These are phyloP conservation scores for Penicillium psychrofluorescens DNA, from an alignment of 495 filamentous ascomycete species.

Conservation along the genomic window DNA sequence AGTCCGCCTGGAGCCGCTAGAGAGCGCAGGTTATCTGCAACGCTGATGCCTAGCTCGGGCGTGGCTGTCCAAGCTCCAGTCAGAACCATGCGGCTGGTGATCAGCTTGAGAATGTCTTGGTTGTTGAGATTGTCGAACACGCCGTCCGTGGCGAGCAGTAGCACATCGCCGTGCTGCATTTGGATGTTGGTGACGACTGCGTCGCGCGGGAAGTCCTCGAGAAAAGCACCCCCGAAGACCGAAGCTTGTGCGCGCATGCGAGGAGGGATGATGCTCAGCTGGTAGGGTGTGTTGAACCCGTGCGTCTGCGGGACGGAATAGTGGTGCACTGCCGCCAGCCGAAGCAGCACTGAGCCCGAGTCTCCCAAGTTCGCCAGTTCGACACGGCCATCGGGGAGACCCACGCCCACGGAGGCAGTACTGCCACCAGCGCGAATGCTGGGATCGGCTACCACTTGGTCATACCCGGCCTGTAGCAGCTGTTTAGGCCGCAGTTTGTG, in stretches of 20 bases:
- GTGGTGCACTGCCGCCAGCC: conserved; percentile 73
- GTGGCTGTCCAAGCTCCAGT: conserved; percentile 65
- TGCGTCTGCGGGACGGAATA: conserved; percentile 85
- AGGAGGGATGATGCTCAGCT: conserved; percentile 81
- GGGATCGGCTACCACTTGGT: conserved; percentile 65
- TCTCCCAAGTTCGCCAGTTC: conserved; percentile 95
- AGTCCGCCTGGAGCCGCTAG: conserved; percentile 43
- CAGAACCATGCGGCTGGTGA: conserved; percentile 65
- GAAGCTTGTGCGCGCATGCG: conserved; percentile 67
- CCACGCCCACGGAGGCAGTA: conserved; percentile 80
- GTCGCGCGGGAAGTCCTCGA: conserved; percentile 76
- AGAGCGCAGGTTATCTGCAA: conserved; percentile 44
- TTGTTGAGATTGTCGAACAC: conserved; percentile 96
- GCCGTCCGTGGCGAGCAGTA: conserved; percentile 88
- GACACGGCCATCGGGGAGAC: conserved; percentile 58
- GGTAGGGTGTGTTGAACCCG: conserved; percentile 95
- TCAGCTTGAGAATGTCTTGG: conserved; percentile 74
- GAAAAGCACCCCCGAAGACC: conserved; percentile 71
- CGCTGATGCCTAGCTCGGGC: conserved; percentile 45
- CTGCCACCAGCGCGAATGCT: conserved; percentile 74
- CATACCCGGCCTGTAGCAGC: conserved; percentile 78
- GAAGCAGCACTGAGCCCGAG: conserved; percentile 85
- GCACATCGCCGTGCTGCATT: conserved; percentile 82
- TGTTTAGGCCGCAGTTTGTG: conserved; percentile 53
- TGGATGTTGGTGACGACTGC: conserved; percentile 68